These are phyloP conservation scores for slime mould (Dictyostelium discoideum) DNA, from an alignment of 78 protist genomes.

Conservation along the genomic window DNA sequence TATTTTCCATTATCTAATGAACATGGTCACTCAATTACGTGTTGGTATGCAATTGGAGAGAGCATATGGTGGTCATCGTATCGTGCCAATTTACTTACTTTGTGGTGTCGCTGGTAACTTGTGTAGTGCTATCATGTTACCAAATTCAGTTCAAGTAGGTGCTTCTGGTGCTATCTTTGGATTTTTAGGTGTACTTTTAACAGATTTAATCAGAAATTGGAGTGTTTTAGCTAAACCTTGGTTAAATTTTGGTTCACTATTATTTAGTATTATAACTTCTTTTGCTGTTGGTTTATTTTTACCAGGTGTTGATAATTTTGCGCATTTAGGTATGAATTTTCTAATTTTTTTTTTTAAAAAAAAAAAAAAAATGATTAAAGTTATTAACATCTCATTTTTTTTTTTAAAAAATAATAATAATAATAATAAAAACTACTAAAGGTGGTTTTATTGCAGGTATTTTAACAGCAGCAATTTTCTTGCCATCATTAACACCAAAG, in stretches of 20 bases:
- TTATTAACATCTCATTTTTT: background rate
- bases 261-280: constrained; percentile 54
- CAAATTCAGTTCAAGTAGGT: constrained; percentile 75
- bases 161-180: constrained; percentile 85
- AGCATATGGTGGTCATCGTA: constrained; percentile 72
- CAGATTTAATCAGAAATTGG: constrained; percentile 77
- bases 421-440: background rate
- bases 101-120: constrained; percentile 82
- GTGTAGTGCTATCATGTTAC: constrained; percentile 66
- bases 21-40: constrained; percentile 70
- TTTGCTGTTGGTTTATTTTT: constrained; percentile 74
- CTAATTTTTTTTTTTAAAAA: background rate
- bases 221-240: constrained; percentile 43
- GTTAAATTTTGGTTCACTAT: constrained; percentile 45
- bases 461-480: constrained; percentile 48
- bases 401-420: no score
- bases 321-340: constrained; percentile 35
- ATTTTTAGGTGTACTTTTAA: constrained; percentile 69
- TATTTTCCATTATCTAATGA: constrained; percentile 73
- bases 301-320: constrained; percentile 79
- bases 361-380: background rate
- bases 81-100: constrained; percentile 77
- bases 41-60: constrained; percentile 76
- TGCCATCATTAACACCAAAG: constrained; percentile 63
- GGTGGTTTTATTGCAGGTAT: constrained; percentile 77